Conservation (phyloP, 73 alveolate species). For the Vitrella brassicaformis region DNA sequence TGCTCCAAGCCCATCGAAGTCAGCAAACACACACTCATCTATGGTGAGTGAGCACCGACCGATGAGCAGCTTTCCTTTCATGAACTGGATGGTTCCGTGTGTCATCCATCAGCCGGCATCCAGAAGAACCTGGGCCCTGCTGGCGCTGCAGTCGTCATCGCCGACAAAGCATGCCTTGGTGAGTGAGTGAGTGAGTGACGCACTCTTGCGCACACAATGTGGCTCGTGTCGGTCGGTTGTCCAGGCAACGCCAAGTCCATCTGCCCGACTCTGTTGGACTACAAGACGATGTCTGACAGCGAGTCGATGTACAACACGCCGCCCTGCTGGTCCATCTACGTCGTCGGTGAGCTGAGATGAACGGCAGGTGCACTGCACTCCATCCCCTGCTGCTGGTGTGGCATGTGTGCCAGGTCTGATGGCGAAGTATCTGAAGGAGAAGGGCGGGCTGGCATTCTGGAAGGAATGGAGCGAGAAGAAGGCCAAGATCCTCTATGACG, state of each 20-base stretch:
- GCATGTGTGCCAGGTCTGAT: no score
- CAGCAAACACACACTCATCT: slow-evolving; percentile 15
- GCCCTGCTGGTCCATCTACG: slow-evolving; percentile 49
- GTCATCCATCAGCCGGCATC: no score
- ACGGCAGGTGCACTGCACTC: no score
- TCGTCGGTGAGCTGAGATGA: no score
- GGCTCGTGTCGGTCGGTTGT: no score
- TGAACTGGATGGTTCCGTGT: no score
- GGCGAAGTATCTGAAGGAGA: slow-evolving; percentile 31
- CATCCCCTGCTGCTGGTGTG: no score
- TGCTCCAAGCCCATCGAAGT: slow-evolving; percentile 22
- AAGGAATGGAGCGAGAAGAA: slow-evolving; percentile 39
- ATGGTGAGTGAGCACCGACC: no score
- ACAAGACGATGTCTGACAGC: slow-evolving; percentile 19
- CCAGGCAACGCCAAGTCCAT: no score
- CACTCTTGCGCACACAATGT: no score
- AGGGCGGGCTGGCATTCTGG: slow-evolving; percentile 36
- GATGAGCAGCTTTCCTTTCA: no score
- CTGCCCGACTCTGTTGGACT: slow-evolving; percentile 47
- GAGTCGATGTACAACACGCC: slow-evolving; percentile 54
- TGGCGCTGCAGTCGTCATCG: slow-evolving; percentile 32
- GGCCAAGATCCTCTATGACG: slow-evolving; percentile 36
- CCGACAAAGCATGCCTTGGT: slow-evolving; percentile 36
- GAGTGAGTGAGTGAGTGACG: no score
- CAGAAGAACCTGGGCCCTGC: slow-evolving; percentile 38